phyloP scores from a whole-genome alignment of 371 early-diverging fungal species.

The Circinella umbellata region DNA sequence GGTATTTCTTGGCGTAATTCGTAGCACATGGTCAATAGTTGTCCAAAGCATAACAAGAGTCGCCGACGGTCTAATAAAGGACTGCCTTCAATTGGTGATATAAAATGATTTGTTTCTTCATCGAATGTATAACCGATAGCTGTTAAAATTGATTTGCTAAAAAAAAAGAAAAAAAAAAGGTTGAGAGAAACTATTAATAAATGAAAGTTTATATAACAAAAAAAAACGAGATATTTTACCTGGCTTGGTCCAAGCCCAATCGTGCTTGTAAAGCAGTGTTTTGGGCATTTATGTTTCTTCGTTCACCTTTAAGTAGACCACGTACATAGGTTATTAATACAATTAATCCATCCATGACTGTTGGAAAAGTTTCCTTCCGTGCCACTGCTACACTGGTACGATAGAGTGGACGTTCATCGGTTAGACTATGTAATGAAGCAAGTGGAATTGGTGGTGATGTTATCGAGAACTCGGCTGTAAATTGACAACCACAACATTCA shows the following conservation, averaged over 20 bases:
- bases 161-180: background rate
- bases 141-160: conserved; percentile 43
- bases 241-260: conserved; percentile 41
- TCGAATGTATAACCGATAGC: conserved; percentile 37
- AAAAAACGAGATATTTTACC: conserved; percentile 26
- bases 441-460: background rate
- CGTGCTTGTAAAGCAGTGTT: conserved; percentile 33
- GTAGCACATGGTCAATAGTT: conserved; percentile 30
- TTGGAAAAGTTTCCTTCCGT: conserved; percentile 17
- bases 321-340: conserved; percentile 35
- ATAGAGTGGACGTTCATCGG: background rate
- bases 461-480: background rate
- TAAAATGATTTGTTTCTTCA: conserved; percentile 24
- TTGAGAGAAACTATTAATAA: too few relatives aligned
- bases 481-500: conserved; percentile 16
- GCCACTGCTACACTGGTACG: background rate
- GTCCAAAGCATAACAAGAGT: conserved; percentile 26
- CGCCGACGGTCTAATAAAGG: conserved; percentile 12
- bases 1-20: conserved; percentile 24
- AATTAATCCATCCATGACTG: conserved; percentile 28
- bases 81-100: conserved; percentile 37
- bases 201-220: background rate
- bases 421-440: background rate
- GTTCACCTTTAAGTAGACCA: conserved; percentile 31
- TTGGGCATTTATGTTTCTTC: conserved; percentile 38